Evolutionary conservation across 1,139 yeast species (phyloP), one percentile per base, ranked within the genome.

Genomic region (Arxiozyma bovina): DNA sequence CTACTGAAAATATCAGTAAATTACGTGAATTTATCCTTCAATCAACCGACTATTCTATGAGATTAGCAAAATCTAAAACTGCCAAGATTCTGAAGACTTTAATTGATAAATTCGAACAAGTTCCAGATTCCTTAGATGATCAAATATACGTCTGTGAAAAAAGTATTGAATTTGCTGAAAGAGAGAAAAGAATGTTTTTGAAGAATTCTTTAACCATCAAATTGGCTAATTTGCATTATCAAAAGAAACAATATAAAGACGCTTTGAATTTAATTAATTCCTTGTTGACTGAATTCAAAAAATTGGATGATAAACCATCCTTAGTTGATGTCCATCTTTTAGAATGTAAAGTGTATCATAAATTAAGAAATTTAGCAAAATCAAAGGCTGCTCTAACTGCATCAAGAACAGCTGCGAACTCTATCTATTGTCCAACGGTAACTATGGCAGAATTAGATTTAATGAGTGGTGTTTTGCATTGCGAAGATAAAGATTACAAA

Each of bases 401-500:
- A 56, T 97, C 99, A 1, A 82, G 98, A 72, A 94, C 99, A 0
- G 86, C 96, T 7, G 99, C 99, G 18, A 94, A 93, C 70, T 81
- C 97, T 44, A 89, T 94, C 55, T 94, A 91, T 73, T 88, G 96
- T 63, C 96, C 98, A 12, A 89, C 98, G n/a, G 76, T 85, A 52
- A 80, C 87, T 64, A 96, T 94, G 72, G 99, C 99, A 1, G 96
- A 90, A 67, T 78, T 94, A 57, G 99, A 94, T 70, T 81, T 90
- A 73, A 93, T 91, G 83, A 85, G 95, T 69, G 99, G 99, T 61
- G 84, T 93, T 55, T 78, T 94, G 61, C 96, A 93, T 72, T 96
- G 98, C 41, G 98, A 94, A 71, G 99, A 94, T 65, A 87, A 87
- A 69, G 99, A 94, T 71, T 94, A 88, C 74, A 87, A 89, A 68